phyloP scores from a whole-genome alignment of 192 early-diverging fungal genomes.

The Coemansia sp. region DNA sequence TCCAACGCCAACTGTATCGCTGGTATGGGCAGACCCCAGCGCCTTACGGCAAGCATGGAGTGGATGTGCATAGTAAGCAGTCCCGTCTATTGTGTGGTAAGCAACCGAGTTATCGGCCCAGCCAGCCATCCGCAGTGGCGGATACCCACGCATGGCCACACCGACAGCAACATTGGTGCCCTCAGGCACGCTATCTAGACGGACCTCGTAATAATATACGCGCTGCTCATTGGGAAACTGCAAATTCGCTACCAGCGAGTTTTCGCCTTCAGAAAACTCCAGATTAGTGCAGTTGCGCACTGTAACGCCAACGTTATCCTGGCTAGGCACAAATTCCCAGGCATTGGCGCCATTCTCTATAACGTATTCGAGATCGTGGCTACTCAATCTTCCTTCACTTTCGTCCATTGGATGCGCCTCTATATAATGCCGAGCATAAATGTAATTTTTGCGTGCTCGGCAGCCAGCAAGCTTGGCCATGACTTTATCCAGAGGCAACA shows the following conservation, averaged over 20 bases:
- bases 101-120: slow-evolving; percentile 71
- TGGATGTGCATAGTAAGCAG: slow-evolving; percentile 60
- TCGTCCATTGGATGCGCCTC: slow-evolving; percentile 49
- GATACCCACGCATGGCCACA: slow-evolving; percentile 65
- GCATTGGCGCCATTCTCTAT: slow-evolving; percentile 44
- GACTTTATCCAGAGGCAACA: slow-evolving; percentile 28
- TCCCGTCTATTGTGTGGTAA: slow-evolving; percentile 65
- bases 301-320: slow-evolving; percentile 20
- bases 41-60: slow-evolving; percentile 53
- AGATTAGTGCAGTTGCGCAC: slow-evolving; percentile 37
- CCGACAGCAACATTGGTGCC: slow-evolving; percentile 68
- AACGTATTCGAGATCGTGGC: slow-evolving; percentile 31
- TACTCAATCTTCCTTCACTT: slow-evolving; percentile 30
- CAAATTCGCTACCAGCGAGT: slow-evolving; percentile 40
- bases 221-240: slow-evolving; percentile 53
- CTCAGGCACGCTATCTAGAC: slow-evolving; percentile 54
- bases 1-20: slow-evolving; percentile 72
- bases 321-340: slow-evolving; percentile 35
- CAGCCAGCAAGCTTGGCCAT: slow-evolving; percentile 28
- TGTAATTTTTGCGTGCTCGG: slow-evolving; percentile 36
- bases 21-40: slow-evolving; percentile 49
- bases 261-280: slow-evolving; percentile 37
- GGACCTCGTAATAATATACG: slow-evolving; percentile 51
- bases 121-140: slow-evolving; percentile 66
- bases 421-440: slow-evolving; percentile 56